Evolutionary conservation across 2,329 filamentous ascomycete genomes (phyloP), one percentile per base, ranked within the genome.

Genomic region (Ambrosiella cleistominuta): DNA sequence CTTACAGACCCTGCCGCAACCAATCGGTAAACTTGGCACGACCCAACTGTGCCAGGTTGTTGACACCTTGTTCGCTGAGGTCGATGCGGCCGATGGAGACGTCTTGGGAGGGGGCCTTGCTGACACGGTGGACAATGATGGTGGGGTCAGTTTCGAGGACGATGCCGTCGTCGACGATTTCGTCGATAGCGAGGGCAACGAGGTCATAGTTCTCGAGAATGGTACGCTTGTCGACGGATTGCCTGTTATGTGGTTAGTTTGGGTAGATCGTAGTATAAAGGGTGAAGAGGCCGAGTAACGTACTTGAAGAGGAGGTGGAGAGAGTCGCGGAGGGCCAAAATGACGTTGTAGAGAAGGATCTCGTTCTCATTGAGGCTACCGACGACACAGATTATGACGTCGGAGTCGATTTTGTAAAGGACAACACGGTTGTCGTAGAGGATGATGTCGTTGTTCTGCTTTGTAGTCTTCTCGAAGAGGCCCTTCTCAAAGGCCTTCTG

Each of bases 131-230:
- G 54, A 91, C 85, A 64, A 98, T 87, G 66, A 95, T 86, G 63
- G 93, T 91, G 0, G 93, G 90, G 69, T 98, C 93, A 0, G 91
- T 97, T 74, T 98, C 93, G 62, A 98, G 81, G 65, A 98, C 91
- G 68, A 97, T 94, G 61, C 93, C 93, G 67, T 95, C 89, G 71
- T 95, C 89, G 57, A 94, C 81, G 62, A 94, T 91, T 71, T 98
- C 93, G 70, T 98, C 93, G 63, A 98, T 87, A 50, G 90, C 88
- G 57, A 98, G 81, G 12, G 89, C 86, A 62, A 96, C 87, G 19
- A 97, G 80, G 71, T 97, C 93, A 76, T 97, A 98, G 79, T 97
- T 97, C 73, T 98, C 93, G 67, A 97, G 85, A 64, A 97, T 89
- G 60, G 93, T 97, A 64, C 93, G 85, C 79, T 96, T 96, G 75